Evolutionary conservation across 768 basidiomycete species (phyloP), one percentile per base, ranked within the genome.

Genomic region (Hemileccinum rubropunctum): DNA sequence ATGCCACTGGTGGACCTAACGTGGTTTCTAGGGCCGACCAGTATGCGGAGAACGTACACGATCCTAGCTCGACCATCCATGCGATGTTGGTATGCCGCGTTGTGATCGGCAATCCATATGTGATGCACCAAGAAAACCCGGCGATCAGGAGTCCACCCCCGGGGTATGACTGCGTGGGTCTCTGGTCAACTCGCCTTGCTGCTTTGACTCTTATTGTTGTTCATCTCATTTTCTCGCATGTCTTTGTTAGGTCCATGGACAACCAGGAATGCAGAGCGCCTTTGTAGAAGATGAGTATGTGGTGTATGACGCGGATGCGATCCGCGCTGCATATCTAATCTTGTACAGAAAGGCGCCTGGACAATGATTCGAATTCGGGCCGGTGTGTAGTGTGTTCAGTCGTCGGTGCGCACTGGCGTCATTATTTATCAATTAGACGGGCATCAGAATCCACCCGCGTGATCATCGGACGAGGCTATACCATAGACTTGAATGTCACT

Each of bases 81-180:
- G 55, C 62, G 1, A 62, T 64, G 57, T 23, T 64, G 1, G 52
- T 62, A 15, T 65, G 62, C 17, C 59, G 65, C 33, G 56, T 54
- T 21, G 57, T 65, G 3, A 42, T 66, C 1, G 62, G 63, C 3
- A 46, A 23, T 4, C 33, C 50, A 3, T 57, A 51, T 12, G 18
- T 9, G 12, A 56, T 17, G 18, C 6, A 12, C 10, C 43, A 32
- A 0, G 57, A 64, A 37, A 43, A 59, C 13, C 52, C 42, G 1
- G 46, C 30, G 12, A 26, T 66, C 15, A 43, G 45, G 48, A 4
- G 32, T 0, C 57, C 63, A 4, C 62, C 64, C 3, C 0, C 12
- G 1, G 63, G 57, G 3, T 56, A 56, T 13, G 62, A 65, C 28
- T 57, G 48, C 28, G 64, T 66, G 41, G 30, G 62, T 54, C 37